Evolutionary conservation across 306 rosid species (phyloP), one percentile per base, ranked within the genome.

Genomic region (Castanea mollissima): DNA sequence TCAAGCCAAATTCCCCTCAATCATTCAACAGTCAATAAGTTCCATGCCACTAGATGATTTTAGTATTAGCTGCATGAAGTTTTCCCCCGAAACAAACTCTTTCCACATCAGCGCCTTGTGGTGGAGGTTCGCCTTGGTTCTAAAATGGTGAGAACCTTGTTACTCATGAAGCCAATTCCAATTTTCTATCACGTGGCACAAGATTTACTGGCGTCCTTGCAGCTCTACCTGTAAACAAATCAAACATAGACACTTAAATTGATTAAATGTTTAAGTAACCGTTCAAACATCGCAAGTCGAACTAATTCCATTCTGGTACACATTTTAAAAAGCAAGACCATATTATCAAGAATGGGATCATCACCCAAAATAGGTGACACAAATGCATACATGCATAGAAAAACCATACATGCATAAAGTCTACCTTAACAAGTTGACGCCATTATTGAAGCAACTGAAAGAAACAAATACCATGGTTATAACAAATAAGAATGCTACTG

Each of bases 191-290:
- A 35, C 74, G 83, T 5, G 91, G 85, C 5, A 86, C 69, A 75
- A 64, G 81, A 73, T 80, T 88, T 3, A 52, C 79, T 76, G 81
- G 84, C 59, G 90, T 13, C 80, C 81, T 84, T 54, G 32, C 79
- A 49, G 85, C 76, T 83, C 84, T 94, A 6, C 90, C 97, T 92
- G 92, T 58, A 25, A 78, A 76, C 74, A 81, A 83, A 78, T 76
- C 59, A 76, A 79, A 25, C 18, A 75, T n/a, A 1, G 35, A 16
- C 73, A 8, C 46, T 51, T 20, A 49, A 34, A 55, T 38, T 44
- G 15, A 60, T 56, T 73, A 79, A 35, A 80, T 62, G 60, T 46
- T 15, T 70, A 59, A 20, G 74, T 70, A 21, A 38, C 52, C 20
- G 16, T 80, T 58, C 41, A 35, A 52, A 54, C 7, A 56, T 15